A percentile compares a stretch with the other conserved stretches of the same genome.
Conservation (phyloP, 2,329 filamentous ascomycete genomes). For the Aspergillus ochraceoroseus region DNA sequence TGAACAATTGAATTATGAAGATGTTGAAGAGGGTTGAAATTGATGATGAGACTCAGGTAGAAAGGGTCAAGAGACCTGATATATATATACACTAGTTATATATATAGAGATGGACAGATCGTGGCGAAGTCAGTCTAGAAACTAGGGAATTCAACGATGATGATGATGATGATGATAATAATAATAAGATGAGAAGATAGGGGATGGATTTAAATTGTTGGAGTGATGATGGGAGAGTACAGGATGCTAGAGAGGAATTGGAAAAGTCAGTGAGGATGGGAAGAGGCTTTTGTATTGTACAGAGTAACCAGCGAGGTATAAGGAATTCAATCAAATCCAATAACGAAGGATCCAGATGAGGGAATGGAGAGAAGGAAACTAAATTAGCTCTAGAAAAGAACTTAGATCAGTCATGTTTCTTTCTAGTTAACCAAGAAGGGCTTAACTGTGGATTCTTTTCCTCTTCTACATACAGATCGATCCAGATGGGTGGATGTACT, state of each 20-base stretch:
- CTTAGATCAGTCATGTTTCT: slow-evolving; percentile 21
- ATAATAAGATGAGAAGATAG: background rate
- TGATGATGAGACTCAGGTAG: background rate
- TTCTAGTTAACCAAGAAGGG: no score
- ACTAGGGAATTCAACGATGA: slow-evolving; percentile 3
- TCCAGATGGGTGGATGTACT: no score
- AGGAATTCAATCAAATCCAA: slow-evolving; percentile 8
- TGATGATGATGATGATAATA: slow-evolving; percentile 4
- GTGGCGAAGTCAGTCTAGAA: slow-evolving; percentile 22
- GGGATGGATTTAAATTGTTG: slow-evolving; percentile 1
- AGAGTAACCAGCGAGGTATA: slow-evolving; percentile 15
- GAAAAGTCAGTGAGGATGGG: slow-evolving; percentile 1
- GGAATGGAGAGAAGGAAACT: slow-evolving; percentile 10
- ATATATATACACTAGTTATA: slow-evolving; percentile 4
- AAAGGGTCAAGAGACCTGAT: background rate
- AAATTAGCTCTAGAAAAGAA: slow-evolving; percentile 15
- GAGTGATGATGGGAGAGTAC: slow-evolving; percentile 1
- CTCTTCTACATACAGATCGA: no score
- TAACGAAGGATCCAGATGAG: slow-evolving; percentile 3
- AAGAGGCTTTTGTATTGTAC: slow-evolving; percentile 19
- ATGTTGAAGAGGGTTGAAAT: background rate
- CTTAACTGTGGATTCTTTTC: no score
- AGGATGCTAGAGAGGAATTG: slow-evolving; percentile 5
- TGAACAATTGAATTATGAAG: background rate
- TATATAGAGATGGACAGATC: slow-evolving; percentile 16